Percentiles rank a stretch among this genome's conserved stretches.
These are phyloP conservation scores for Saxophila tyrrhenica DNA, from an alignment of 495 filamentous ascomycete species.

Conservation along the genomic window DNA sequence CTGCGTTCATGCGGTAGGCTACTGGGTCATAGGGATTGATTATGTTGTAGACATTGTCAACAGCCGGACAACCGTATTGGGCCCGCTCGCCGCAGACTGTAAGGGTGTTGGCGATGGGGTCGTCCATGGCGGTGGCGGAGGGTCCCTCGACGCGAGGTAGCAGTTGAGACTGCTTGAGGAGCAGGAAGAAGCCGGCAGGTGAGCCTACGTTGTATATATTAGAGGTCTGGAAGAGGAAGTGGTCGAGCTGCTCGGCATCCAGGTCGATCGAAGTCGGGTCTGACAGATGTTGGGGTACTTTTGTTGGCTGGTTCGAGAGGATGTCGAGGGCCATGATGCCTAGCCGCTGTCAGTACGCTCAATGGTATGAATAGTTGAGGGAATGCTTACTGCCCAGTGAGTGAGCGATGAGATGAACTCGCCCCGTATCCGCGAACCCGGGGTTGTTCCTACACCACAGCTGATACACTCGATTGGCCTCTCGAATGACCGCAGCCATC, in stretches of 20 bases:
- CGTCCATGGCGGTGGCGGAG: conserved; percentile 61
- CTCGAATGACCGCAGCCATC: conserved; percentile 75
- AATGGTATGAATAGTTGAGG: background rate
- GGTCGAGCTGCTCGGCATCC: conserved; percentile 33
- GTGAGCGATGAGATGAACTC: conserved; percentile 86
- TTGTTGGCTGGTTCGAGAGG: conserved; percentile 74
- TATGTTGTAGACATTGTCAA: conserved; percentile 95
- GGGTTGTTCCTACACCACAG: conserved; percentile 91
- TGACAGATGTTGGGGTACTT: conserved; percentile 42
- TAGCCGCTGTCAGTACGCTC: background rate
- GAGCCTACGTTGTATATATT: conserved; percentile 88
- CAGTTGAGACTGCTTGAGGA: conserved; percentile 74
- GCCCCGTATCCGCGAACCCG: conserved; percentile 64
- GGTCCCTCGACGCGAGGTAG: conserved; percentile 62
- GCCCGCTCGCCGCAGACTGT: conserved; percentile 65
- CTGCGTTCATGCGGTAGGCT: conserved; percentile 82
- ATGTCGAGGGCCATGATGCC: conserved; percentile 81
- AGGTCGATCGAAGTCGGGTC: conserved; percentile 30
- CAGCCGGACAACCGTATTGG: conserved; percentile 77
- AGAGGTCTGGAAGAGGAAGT: conserved; percentile 83
- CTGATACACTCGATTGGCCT: conserved; percentile 87
- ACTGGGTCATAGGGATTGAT: conserved; percentile 55
- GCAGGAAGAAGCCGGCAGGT: conserved; percentile 82
- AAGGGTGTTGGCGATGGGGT: conserved; percentile 13
- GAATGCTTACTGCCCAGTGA: conserved; percentile 58